phyloP scores from a whole-genome alignment of 2,329 filamentous ascomycete species.

The Penicillium sp. region DNA sequence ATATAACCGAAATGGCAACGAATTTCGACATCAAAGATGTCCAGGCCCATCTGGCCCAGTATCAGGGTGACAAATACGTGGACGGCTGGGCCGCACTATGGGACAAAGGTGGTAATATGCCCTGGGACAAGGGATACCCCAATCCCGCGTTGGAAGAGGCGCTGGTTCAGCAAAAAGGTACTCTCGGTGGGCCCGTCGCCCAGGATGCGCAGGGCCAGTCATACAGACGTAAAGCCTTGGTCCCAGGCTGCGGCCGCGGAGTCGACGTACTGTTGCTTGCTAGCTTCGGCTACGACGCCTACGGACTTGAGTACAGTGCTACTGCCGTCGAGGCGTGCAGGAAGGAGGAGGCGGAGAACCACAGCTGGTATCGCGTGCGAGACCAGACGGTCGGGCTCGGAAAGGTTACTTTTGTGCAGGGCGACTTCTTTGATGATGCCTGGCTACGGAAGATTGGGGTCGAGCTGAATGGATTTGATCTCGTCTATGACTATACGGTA shows the following conservation, averaged over 20 bases:
- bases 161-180: constrained; percentile 40
- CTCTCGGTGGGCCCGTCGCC: constrained; percentile 38
- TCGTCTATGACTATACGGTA: constrained; percentile 64
- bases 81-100: constrained; percentile 58
- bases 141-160: constrained; percentile 59
- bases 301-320: constrained; percentile 67
- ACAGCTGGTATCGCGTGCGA: constrained; percentile 36
- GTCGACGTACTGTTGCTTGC: constrained; percentile 77
- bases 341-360: constrained; percentile 33
- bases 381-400: constrained; percentile 39
- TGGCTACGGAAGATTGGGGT: constrained; percentile 40
- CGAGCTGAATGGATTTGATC: constrained; percentile 38
- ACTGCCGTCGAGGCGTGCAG: constrained; percentile 45
- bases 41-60: constrained; percentile 44
- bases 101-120: constrained; percentile 51
- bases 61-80: constrained; percentile 41
- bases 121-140: constrained; percentile 60
- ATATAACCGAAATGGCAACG: not conserved
- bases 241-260: constrained; percentile 79
- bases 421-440: constrained; percentile 47
- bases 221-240: constrained; percentile 59
- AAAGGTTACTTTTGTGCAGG: constrained; percentile 41
- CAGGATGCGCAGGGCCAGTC: constrained; percentile 19
- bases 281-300: constrained; percentile 72
- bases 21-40: constrained; percentile 26